phyloP scores from a whole-genome alignment of 2,329 filamentous ascomycete genomes.

The Colletotrichum orbiculare region DNA sequence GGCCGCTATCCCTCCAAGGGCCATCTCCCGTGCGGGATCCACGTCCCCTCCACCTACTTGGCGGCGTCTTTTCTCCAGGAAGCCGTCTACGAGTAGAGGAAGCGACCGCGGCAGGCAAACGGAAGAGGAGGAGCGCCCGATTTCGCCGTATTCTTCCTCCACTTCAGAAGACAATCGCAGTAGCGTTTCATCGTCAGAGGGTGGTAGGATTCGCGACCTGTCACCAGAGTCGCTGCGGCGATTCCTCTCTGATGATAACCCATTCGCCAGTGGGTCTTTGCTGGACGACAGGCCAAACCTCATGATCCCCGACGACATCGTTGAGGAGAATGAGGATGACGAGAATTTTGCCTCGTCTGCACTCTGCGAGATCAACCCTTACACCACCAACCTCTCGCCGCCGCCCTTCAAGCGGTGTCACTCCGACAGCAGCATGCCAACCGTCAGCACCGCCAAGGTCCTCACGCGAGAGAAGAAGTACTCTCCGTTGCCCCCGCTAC shows the following conservation, averaged over 20 bases:
- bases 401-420: constrained; percentile 59
- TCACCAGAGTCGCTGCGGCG: constrained; percentile 66
- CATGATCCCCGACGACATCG: constrained; percentile 49
- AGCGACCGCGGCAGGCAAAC: constrained; percentile 47
- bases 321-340: constrained; percentile 57
- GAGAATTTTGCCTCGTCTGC: constrained; percentile 71
- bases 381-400: constrained; percentile 62
- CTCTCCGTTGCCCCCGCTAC: constrained; percentile 27
- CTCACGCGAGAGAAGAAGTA: constrained; percentile 40
- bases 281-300: constrained; percentile 46
- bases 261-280: constrained; percentile 36
- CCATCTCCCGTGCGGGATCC: constrained; percentile 52
- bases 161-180: constrained; percentile 44
- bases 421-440: constrained; percentile 44
- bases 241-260: constrained; percentile 61
- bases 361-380: constrained; percentile 55
- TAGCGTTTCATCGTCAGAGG: constrained; percentile 51
- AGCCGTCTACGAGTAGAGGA: constrained; percentile 46
- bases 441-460: constrained; percentile 40
- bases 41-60: constrained; percentile 62
- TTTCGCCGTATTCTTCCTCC: constrained; percentile 39
- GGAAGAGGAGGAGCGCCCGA: constrained; percentile 41
- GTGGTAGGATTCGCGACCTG: constrained; percentile 60
- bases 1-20: constrained; percentile 41
- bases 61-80: constrained; percentile 63